Evolutionary conservation across 768 basidiomycete genomes (phyloP).

Genomic region (Pleurotus tuoliensis): DNA sequence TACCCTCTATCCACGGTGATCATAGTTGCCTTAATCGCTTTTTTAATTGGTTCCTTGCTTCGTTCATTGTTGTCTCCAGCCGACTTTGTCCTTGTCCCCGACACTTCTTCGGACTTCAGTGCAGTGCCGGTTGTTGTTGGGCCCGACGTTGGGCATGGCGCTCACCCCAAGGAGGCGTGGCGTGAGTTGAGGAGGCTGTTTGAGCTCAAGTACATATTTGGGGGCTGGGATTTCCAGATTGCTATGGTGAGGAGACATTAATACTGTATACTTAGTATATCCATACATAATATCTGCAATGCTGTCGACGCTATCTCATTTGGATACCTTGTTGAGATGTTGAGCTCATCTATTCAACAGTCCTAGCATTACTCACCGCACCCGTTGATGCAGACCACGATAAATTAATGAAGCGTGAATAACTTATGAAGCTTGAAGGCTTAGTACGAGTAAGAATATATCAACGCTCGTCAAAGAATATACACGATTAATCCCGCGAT

Average conservation of each 20-base stretch:
- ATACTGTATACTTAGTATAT: constrained; percentile 5
- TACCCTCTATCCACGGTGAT: constrained; percentile 58
- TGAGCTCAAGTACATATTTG: constrained; percentile 76
- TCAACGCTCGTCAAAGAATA: not conserved
- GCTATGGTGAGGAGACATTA: constrained; percentile 77
- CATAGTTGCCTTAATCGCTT: constrained; percentile 79
- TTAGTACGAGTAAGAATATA: not conserved
- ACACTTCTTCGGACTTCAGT: constrained; percentile 49
- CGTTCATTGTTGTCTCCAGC: constrained; percentile 86
- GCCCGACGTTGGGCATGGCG: constrained; percentile 27
- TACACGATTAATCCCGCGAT: constrained; percentile 31
- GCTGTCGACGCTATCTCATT: not conserved
- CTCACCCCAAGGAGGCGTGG: constrained; percentile 42
- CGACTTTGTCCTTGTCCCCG: constrained; percentile 80
- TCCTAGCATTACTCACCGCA: too few relatives aligned
- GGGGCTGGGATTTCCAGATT: constrained; percentile 87
- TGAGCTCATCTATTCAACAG: not conserved
- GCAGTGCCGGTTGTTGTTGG: constrained; percentile 31
- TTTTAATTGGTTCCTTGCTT: constrained; percentile 87
- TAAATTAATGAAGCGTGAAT: not conserved
- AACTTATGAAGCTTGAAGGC: too few relatives aligned
- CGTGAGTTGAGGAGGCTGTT: constrained; percentile 79
- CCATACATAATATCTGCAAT: not conserved
- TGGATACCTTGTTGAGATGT: not conserved
- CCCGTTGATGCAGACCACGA: too few relatives aligned